Evolutionary conservation across 1,284 basidiomycete genomes (phyloP).

Genomic region (Irpex sp.): DNA sequence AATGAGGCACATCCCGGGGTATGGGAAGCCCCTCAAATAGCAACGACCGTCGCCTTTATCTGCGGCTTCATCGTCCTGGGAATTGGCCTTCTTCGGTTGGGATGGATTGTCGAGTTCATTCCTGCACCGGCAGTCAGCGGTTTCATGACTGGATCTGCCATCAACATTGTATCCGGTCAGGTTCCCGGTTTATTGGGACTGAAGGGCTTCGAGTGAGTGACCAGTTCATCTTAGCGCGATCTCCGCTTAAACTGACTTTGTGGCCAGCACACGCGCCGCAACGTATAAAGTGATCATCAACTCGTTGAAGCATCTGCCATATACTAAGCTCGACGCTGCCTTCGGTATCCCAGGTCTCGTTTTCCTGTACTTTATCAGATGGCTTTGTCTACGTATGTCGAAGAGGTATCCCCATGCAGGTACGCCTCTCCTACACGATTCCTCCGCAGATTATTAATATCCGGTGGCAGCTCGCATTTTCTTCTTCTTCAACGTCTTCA

Average conservation of each 20-base stretch:
- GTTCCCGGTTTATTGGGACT: slow-evolving; percentile 84
- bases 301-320: slow-evolving; percentile 76
- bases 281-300: slow-evolving; percentile 90
- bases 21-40: slow-evolving; percentile 73
- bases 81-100: slow-evolving; percentile 84
- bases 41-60: slow-evolving; percentile 81
- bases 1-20: slow-evolving; percentile 43
- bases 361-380: slow-evolving; percentile 74
- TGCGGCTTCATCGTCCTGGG: slow-evolving; percentile 92
- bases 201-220: slow-evolving; percentile 70
- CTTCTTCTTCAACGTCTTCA: slow-evolving; percentile 82
- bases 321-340: slow-evolving; percentile 78
- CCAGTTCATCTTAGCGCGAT: neutral
- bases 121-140: slow-evolving; percentile 87
- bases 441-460: slow-evolving; percentile 2
- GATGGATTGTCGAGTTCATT: slow-evolving; percentile 96
- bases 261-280: slow-evolving; percentile 67
- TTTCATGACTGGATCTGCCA: slow-evolving; percentile 89
- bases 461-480: slow-evolving; percentile 53
- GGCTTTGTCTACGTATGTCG: slow-evolving; percentile 53
- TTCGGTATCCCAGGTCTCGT: slow-evolving; percentile 81
- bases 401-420: slow-evolving; percentile 66
- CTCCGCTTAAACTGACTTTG: slow-evolving; percentile 3
- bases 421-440: slow-evolving; percentile 25
- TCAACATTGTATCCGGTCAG: slow-evolving; percentile 83